phyloP scores from a whole-genome alignment of 768 basidiomycete genomes.

The Megacollybia marginata region DNA sequence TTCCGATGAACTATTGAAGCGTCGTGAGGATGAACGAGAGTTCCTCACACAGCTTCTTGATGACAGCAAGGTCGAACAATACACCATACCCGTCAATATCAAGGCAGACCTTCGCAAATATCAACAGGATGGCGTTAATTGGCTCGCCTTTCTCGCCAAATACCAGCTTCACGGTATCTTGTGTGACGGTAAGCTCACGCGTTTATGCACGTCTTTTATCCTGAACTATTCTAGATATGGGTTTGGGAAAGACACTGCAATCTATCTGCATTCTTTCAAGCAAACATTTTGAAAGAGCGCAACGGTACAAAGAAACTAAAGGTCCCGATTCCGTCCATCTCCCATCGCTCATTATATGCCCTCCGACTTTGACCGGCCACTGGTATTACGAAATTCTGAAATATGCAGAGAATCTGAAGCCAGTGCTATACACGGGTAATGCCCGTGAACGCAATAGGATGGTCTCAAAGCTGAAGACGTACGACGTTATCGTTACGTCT shows the following conservation, averaged over 20 bases:
- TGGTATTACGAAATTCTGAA: conserved; percentile 98
- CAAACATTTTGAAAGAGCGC: conserved; percentile 83
- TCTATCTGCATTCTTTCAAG: conserved; percentile 95
- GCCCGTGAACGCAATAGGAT: conserved; percentile 72
- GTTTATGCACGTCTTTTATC: background rate
- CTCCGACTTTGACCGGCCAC: conserved; percentile 95
- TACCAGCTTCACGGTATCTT: conserved; percentile 97
- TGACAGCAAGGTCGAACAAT: conserved; percentile 90
- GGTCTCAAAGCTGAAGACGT: conserved; percentile 52
- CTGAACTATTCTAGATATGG: conserved; percentile 71
- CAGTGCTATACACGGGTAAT: conserved; percentile 85
- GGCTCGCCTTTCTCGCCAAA: conserved; percentile 96
- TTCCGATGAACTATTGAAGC: conserved; percentile 78
- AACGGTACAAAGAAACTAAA: conserved; percentile 55
- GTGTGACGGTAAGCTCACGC: conserved; percentile 71
- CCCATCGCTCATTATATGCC: conserved; percentile 92
- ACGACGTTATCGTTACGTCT: conserved; percentile 93
- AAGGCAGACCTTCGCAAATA: conserved; percentile 95
- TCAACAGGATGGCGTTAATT: conserved; percentile 97
- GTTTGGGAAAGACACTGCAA: conserved; percentile 95
- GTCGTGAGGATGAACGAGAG: conserved; percentile 79
- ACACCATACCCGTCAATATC: conserved; percentile 77
- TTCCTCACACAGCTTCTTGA: conserved; percentile 93
- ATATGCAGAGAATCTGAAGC: conserved; percentile 77
- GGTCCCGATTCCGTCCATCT: conserved; percentile 78